phyloP scores from a whole-genome alignment of 2,329 filamentous ascomycete genomes.

The Calonectria honghensis region DNA sequence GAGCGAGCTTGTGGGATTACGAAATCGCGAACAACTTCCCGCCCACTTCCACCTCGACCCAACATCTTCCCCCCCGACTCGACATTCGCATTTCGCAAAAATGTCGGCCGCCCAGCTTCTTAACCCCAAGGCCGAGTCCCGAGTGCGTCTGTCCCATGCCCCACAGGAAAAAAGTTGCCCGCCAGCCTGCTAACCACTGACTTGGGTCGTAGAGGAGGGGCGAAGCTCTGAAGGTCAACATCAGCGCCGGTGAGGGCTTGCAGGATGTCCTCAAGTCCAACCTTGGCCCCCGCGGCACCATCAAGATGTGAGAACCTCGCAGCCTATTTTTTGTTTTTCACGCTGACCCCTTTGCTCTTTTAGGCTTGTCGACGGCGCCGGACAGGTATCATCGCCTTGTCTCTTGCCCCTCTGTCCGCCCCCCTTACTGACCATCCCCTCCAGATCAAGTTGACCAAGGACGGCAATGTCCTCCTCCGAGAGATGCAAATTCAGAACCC shows the following conservation, averaged over 20 bases:
- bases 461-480: slow-evolving; percentile 89
- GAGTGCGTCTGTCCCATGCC: slow-evolving; percentile 75
- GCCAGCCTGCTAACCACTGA: slow-evolving; percentile 53
- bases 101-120: slow-evolving; percentile 99
- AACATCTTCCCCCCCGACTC: slow-evolving; percentile 40
- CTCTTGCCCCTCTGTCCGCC: slow-evolving; percentile 54
- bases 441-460: slow-evolving; percentile 98
- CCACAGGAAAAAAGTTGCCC: slow-evolving; percentile 46
- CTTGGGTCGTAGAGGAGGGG: slow-evolving; percentile 83
- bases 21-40: slow-evolving; percentile 54
- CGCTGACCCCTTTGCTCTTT: slow-evolving; percentile 52
- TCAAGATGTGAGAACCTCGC: slow-evolving; percentile 85
- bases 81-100: slow-evolving; percentile 52
- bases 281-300: slow-evolving; percentile 92
- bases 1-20: slow-evolving; percentile 57
- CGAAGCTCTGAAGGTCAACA: slow-evolving; percentile 98
- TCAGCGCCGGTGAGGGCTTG: slow-evolving; percentile 94
- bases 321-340: slow-evolving; percentile 27
- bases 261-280: slow-evolving; percentile 98
- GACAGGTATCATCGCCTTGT: slow-evolving; percentile 71
- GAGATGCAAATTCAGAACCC: slow-evolving; percentile 98
- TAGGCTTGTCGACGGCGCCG: slow-evolving; percentile 82
- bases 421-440: slow-evolving; percentile 56
- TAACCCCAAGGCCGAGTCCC: slow-evolving; percentile 98
- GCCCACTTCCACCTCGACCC: slow-evolving; percentile 43